Evolutionary conservation across 73 alveolate species (phyloP).

Genomic region (Symbiodinium pilosum): DNA sequence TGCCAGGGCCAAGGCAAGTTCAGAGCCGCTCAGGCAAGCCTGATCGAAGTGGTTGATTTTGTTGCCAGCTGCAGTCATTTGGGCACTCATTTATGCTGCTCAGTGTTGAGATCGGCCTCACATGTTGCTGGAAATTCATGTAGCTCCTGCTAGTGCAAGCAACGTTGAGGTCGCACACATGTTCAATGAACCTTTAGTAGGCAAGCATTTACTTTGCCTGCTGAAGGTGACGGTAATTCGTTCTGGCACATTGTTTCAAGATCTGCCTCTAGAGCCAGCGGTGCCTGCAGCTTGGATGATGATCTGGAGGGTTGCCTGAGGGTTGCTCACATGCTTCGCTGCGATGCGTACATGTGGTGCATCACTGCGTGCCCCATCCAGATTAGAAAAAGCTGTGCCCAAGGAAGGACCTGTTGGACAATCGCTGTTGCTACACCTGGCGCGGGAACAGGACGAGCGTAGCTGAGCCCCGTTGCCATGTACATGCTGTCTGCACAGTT

Average conservation of each 20-base stretch:
- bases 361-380: too few relatives aligned
- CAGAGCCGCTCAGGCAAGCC: slow-evolving; percentile 28
- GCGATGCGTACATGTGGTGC: background rate
- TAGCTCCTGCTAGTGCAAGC: too few relatives aligned
- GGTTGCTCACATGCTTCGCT: background rate
- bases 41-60: too few relatives aligned
- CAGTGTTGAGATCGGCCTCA: too few relatives aligned
- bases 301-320: background rate
- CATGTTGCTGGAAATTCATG: too few relatives aligned
- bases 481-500: background rate
- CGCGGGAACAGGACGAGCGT: background rate
- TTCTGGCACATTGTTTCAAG: slow-evolving; percentile 49
- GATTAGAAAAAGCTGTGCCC: background rate
- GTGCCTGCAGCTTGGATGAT: slow-evolving; percentile 2
- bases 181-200: background rate
- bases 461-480: background rate
- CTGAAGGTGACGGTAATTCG: slow-evolving; percentile 56
- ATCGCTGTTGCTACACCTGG: background rate
- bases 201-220: too few relatives aligned
- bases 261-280: slow-evolving; percentile 45
- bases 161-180: too few relatives aligned
- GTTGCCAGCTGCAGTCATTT: too few relatives aligned
- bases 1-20: slow-evolving; percentile 85
- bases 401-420: background rate
- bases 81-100: too few relatives aligned